Conservation (phyloP, 768 basidiomycete genomes). For the Solioccasus polychromus region DNA sequence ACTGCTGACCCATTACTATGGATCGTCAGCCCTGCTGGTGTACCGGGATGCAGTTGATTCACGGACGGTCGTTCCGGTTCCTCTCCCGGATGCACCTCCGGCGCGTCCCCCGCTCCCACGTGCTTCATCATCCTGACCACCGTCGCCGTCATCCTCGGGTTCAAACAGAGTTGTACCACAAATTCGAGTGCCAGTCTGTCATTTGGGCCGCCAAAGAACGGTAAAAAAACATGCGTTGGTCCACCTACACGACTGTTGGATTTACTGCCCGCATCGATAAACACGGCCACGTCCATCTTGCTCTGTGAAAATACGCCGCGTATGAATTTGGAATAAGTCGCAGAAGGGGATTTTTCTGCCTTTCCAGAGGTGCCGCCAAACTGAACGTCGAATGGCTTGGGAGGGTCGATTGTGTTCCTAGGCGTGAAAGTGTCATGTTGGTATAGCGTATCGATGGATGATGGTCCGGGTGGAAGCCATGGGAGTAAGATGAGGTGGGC, state of each 20-base stretch:
- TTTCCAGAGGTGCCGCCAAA: too few relatives aligned
- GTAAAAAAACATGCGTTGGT: conserved; percentile 70
- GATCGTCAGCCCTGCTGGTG: too few relatives aligned
- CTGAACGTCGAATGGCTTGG: conserved; percentile 56
- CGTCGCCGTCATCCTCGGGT: conserved; percentile 66
- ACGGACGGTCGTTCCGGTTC: too few relatives aligned
- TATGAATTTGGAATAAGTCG: too few relatives aligned
- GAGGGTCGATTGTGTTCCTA: conserved; percentile 11
- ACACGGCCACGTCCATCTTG: conserved; percentile 75
- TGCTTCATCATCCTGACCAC: conserved; percentile 63
- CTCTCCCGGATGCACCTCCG: conserved; percentile 23
- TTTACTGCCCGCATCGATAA: conserved; percentile 62
- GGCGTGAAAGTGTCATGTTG: conserved; percentile 8
- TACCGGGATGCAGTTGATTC: too few relatives aligned
- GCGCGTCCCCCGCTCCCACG: conserved; percentile 28
- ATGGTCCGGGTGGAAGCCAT: conserved; percentile 56
- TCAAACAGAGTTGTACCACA: conserved; percentile 78
- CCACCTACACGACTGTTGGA: conserved; percentile 24
- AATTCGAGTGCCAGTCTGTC: conserved; percentile 87
- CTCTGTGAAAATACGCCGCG: conserved; percentile 74
- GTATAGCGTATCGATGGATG: conserved; percentile 3
- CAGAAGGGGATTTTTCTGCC: too few relatives aligned
- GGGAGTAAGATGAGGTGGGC: conserved; percentile 81
- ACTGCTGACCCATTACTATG: too few relatives aligned
- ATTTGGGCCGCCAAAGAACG: conserved; percentile 94